A percentile compares a stretch with the other conserved stretches of the same genome.
phyloP scores from a whole-genome alignment of 495 filamentous ascomycete genomes.

The Neurospora discreta region DNA sequence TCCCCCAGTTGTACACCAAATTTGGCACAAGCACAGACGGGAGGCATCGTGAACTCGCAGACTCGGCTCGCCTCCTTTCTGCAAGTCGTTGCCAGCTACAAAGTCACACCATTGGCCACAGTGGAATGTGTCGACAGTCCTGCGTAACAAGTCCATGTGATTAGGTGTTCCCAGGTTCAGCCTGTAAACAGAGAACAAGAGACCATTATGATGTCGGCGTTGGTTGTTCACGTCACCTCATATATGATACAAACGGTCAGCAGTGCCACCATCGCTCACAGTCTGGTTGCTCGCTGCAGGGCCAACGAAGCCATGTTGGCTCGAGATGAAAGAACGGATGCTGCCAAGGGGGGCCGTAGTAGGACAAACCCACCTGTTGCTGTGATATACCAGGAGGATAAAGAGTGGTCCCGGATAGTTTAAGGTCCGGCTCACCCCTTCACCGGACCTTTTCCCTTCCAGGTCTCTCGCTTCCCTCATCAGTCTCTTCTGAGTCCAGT shows the following conservation, averaged over 20 bases:
- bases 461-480: not conserved
- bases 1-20: not conserved
- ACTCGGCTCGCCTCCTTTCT: not conserved
- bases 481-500: not conserved
- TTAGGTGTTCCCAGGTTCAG: not conserved
- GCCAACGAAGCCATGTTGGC: not conserved
- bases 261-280: not conserved
- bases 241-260: not conserved
- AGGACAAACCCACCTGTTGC: not conserved
- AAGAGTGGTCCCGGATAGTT: not conserved
- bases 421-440: not conserved
- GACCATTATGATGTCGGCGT: not conserved
- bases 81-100: not conserved
- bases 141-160: not conserved
- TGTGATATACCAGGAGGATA: not conserved
- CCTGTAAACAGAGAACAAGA: not conserved
- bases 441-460: not conserved
- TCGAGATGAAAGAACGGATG: not conserved
- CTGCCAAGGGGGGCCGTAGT: not conserved
- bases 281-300: not conserved
- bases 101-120: not conserved
- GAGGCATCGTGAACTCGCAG: not conserved
- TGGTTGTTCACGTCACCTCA: not conserved
- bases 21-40: not conserved
- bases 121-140: not conserved